Conservation (phyloP, 352 stramenopile species). For the Globisporangium nagaii region DNA sequence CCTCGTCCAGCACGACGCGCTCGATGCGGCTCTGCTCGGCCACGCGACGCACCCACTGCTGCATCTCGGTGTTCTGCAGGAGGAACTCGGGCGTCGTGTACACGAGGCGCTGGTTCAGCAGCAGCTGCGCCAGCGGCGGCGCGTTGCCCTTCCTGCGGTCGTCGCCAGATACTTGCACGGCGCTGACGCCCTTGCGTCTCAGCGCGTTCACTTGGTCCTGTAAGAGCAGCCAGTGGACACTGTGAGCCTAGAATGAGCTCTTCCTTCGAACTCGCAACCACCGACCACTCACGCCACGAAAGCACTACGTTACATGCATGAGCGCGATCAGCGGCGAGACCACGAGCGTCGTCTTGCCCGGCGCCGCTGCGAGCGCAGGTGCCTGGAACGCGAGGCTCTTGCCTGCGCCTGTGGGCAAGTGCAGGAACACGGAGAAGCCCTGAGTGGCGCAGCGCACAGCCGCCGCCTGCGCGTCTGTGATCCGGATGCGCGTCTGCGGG, state of each 20-base stretch:
- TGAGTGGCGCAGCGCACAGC: constrained; percentile 34
- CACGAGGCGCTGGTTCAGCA: constrained; percentile 44
- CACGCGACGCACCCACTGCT: constrained; percentile 27
- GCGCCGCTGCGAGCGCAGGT: constrained; percentile 43
- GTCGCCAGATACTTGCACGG: constrained; percentile 37
- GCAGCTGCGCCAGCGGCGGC: constrained; percentile 24
- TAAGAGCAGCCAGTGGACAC: too few relatives aligned
- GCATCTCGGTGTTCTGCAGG: constrained; percentile 57
- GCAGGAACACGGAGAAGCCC: constrained; percentile 68
- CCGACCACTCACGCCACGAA: too few relatives aligned
- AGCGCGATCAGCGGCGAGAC: constrained; percentile 71
- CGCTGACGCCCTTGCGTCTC: constrained; percentile 45
- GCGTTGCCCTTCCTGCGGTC: constrained; percentile 12
- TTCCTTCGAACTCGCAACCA: too few relatives aligned
- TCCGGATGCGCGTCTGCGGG: constrained; percentile 11
- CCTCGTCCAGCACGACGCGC: constrained; percentile 73
- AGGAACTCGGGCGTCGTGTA: constrained; percentile 84
- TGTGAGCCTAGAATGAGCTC: too few relatives aligned
- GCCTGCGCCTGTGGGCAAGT: constrained; percentile 68
- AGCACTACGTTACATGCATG: constrained; percentile 79
- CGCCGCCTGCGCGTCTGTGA: constrained; percentile 34
- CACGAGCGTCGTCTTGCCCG: constrained; percentile 45
- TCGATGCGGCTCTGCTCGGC: constrained; percentile 19
- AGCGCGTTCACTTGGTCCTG: constrained; percentile 74
- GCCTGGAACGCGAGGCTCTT: constrained; percentile 82